These are phyloP conservation scores for Calonectria pauciramosa DNA, from an alignment of 2,329 filamentous ascomycete species.

Conservation along the genomic window DNA sequence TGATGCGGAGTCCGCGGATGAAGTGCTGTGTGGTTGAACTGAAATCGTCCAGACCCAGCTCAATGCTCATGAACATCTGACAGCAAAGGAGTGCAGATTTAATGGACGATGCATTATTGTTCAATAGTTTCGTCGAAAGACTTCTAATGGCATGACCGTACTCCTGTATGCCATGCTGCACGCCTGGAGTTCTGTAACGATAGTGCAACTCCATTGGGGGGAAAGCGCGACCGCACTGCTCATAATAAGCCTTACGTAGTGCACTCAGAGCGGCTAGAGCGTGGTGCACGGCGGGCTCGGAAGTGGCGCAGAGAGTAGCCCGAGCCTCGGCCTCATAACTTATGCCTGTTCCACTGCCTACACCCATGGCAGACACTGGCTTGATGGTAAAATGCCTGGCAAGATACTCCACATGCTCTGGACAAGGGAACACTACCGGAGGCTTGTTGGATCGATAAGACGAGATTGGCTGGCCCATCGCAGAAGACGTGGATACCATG, in stretches of 20 bases:
- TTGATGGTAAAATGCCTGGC: background rate
- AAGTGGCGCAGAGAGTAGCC: constrained; percentile 9
- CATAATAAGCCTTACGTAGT: background rate
- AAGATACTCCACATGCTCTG: background rate
- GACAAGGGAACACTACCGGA: background rate
- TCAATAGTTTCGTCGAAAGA: background rate
- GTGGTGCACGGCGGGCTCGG: constrained; percentile 17
- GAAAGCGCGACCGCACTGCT: background rate
- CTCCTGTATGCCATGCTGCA: background rate
- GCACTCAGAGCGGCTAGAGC: constrained; percentile 5
- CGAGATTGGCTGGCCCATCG: background rate
- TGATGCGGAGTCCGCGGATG: constrained; percentile 15
- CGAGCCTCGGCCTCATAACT: constrained; percentile 16
- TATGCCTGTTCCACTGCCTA: background rate
- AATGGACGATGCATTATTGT: background rate
- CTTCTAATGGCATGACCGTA: constrained; percentile 9
- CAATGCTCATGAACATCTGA: constrained; percentile 26
- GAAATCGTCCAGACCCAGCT: constrained; percentile 13
- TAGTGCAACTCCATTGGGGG: background rate
- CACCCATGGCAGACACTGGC: background rate
- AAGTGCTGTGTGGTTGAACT: constrained; percentile 15
- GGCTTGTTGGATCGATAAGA: background rate
- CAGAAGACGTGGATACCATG: background rate
- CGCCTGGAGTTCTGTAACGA: background rate
- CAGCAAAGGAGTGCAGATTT: constrained; percentile 21